These are phyloP conservation scores for Podospora didyma DNA, from an alignment of 495 filamentous ascomycete genomes.

Conservation along the genomic window DNA sequence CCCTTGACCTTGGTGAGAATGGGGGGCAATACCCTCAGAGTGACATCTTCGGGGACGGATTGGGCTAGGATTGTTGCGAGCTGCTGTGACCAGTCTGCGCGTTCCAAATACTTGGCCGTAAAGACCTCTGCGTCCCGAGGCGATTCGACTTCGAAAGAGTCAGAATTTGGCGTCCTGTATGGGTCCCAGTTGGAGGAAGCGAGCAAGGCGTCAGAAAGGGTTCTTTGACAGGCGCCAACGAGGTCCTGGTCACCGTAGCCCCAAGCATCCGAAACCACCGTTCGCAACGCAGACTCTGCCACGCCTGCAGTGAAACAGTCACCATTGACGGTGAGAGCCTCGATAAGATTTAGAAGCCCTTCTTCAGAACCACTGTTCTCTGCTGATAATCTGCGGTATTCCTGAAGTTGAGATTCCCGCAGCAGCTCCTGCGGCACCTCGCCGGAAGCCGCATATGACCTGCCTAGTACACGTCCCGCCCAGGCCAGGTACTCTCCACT, in stretches of 20 bases:
- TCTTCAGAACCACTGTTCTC: constrained; percentile 42
- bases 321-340: constrained; percentile 60
- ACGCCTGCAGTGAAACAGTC: constrained; percentile 62
- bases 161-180: constrained; percentile 45
- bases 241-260: constrained; percentile 42
- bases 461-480: constrained; percentile 79
- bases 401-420: constrained; percentile 51
- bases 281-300: constrained; percentile 72
- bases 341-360: constrained; percentile 59
- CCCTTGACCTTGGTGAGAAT: constrained; percentile 59
- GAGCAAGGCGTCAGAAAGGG: constrained; percentile 36
- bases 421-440: constrained; percentile 54
- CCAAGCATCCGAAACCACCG: constrained; percentile 55
- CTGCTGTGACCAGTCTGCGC: constrained; percentile 58
- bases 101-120: constrained; percentile 30
- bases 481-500: constrained; percentile 72
- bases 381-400: constrained; percentile 40
- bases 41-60: constrained; percentile 55
- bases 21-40: constrained; percentile 61
- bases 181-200: constrained; percentile 46
- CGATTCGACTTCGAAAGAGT: constrained; percentile 20
- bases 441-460: constrained; percentile 75
- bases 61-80: constrained; percentile 58
- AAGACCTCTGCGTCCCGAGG: constrained; percentile 27
- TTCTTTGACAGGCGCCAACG: constrained; percentile 45